Evolutionary conservation across 305 asterid genomes (phyloP), one percentile per base, ranked within the genome.

Genomic region (Solanum hybrid): DNA sequence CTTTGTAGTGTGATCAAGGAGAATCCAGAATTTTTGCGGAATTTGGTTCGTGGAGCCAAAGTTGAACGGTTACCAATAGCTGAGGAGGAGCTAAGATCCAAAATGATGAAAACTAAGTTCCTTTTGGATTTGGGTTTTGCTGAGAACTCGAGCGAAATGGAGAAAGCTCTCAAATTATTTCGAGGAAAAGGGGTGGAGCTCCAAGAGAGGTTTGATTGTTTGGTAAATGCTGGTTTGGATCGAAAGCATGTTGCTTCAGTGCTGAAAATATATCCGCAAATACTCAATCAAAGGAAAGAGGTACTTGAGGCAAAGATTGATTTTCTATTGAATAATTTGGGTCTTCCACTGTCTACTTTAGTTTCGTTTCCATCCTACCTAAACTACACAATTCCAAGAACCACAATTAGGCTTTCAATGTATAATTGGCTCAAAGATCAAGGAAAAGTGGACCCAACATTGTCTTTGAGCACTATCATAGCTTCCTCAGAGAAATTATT

Each of bases 191-290:
- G 95, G 89, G 81, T 78, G 90, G 96, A 96, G 78, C 97, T 96
- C 83, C 96, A 94, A 84, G 96, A 95, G 91, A 94, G 99, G 93
- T 95, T 93, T 73, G 94, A 97, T 90, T 94, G 94, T 91, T 92
- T 95, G 80, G 94, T 95, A 57, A 86, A 92, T 20, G 88, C 92
- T 33, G 99, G 99, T 89, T 80, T 97, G 88, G 92, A 93, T 61
- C 93, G 90, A 1, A 92, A 94, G 90, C 93, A 94, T 76, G 97
- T 90, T 37, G 29, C 92, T 29, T 70, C 89, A 79, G 93, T 94
- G 95, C 90, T 97, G 80, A 96, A 91, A 92, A 10, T 5, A 24
- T 88, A 93, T 85, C 98, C 99, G 15, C 97, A 93, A 73, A 91
- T 95, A 65, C 95, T 97, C 61, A 96, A 95, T 92, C 95, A 93